Percentiles rank a stretch among this genome's conserved stretches.
Conservation (phyloP, 1,139 yeast species). For the Hyphopichia wangnamkhiaoensis region DNA sequence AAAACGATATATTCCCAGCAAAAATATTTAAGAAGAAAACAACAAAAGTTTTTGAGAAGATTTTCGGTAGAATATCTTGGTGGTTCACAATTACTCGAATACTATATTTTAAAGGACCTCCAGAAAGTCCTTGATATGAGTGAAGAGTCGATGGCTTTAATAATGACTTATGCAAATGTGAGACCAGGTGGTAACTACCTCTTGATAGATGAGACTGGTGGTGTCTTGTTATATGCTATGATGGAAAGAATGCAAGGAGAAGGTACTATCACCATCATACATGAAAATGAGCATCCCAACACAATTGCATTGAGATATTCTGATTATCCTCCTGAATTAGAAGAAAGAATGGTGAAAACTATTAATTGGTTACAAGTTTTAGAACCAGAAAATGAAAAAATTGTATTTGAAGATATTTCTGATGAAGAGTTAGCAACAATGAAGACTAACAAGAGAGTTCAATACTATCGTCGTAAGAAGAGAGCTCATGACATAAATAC, state of each 20-base stretch:
- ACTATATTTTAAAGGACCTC: conserved; percentile 72
- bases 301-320: conserved; percentile 68
- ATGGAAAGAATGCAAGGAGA: conserved; percentile 86
- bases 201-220: conserved; percentile 90
- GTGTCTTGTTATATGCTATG: conserved; percentile 77
- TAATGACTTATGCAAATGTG: conserved; percentile 76
- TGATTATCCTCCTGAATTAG: conserved; percentile 55
- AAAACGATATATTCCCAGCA: conserved; percentile 90
- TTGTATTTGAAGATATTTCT: conserved; percentile 50
- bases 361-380: conserved; percentile 78
- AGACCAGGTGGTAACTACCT: conserved; percentile 88
- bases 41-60: conserved; percentile 82
- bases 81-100: conserved; percentile 73
- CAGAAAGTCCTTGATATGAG: conserved; percentile 78
- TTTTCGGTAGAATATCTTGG: conserved; percentile 82
- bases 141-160: conserved; percentile 75
- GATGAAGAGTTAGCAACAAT: conserved; percentile 55
- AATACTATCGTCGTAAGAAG: conserved; percentile 65
- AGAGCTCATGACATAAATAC: conserved; percentile 57
- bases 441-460: conserved; percentile 62
- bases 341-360: conserved; percentile 60
- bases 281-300: conserved; percentile 93
- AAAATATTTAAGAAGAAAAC: conserved; percentile 87
- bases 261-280: conserved; percentile 76
- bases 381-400: conserved; percentile 68